These are phyloP conservation scores for Flaveria brownii DNA, from an alignment of 129 eudicot genomes.

Conservation along the genomic window DNA sequence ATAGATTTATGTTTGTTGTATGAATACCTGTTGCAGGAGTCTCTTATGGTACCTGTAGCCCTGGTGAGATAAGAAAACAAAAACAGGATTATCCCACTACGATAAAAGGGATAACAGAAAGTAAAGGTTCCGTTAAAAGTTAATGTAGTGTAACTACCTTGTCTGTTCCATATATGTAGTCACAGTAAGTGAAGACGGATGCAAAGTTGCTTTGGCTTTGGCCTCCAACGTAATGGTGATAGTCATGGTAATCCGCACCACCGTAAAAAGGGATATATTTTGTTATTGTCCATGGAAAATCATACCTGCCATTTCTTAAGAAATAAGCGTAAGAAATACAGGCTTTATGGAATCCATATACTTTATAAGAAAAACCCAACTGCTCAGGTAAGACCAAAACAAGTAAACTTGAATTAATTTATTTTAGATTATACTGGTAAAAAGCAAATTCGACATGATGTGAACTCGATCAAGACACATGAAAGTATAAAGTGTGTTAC, in stretches of 20 bases:
- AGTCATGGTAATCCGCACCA: constrained; percentile 92
- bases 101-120: background rate
- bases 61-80: constrained; percentile 39
- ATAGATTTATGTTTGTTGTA: background rate
- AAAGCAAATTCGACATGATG: background rate
- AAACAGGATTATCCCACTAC: background rate
- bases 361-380: background rate
- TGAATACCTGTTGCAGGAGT: constrained; percentile 66
- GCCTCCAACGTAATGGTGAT: constrained; percentile 94
- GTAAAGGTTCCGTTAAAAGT: background rate
- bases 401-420: background rate
- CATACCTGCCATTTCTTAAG: constrained; percentile 50
- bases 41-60: constrained; percentile 84
- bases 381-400: background rate
- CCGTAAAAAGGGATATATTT: constrained; percentile 79
- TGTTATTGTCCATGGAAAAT: constrained; percentile 79
- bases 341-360: background rate
- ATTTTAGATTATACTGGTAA: background rate
- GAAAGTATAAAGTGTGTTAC: background rate
- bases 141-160: constrained; percentile 44
- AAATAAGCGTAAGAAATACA: background rate
- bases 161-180: constrained; percentile 90
- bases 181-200: constrained; percentile 86
- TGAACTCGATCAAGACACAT: background rate
- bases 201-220: constrained; percentile 94